Conservation (phyloP, 2,329 filamentous ascomycete species). For the Epichloe uncinata region DNA sequence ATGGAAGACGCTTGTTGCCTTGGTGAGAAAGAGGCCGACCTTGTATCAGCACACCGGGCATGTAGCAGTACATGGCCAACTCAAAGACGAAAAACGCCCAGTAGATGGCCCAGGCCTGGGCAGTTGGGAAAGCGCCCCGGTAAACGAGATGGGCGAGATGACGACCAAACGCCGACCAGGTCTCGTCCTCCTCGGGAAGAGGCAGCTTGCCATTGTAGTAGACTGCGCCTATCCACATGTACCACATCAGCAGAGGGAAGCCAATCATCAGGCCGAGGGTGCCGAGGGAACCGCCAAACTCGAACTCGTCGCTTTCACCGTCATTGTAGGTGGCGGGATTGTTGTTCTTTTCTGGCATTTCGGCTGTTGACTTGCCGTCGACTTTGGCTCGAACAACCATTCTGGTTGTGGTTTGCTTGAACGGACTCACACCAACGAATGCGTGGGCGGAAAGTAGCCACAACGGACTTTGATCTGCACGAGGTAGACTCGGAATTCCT, state of each 20-base stretch:
- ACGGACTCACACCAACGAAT: too few species aligned
- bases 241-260: constrained; percentile 92
- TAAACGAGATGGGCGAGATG: constrained; percentile 40
- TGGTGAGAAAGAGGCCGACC: constrained; percentile 79
- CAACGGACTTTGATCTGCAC: too few species aligned
- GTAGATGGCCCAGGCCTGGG: constrained; percentile 83
- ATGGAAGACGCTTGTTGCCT: constrained; percentile 73
- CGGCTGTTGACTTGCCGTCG: too few species aligned
- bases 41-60: constrained; percentile 77
- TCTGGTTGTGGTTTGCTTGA: too few species aligned
- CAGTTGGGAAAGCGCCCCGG: constrained; percentile 66
- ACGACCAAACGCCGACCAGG: too few species aligned
- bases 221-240: constrained; percentile 95
- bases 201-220: constrained; percentile 73
- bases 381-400: too few species aligned
- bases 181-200: too few species aligned
- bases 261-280: constrained; percentile 75
- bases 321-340: too few species aligned
- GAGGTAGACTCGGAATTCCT: too few species aligned
- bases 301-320: constrained; percentile 36
- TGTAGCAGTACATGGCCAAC: constrained; percentile 64
- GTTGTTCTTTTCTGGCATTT: too few species aligned
- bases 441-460: too few species aligned
- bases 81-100: constrained; percentile 87
- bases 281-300: constrained; percentile 79